Evolutionary conservation across 345 rosid genomes (phyloP).

Genomic region (Moringa oleifera): DNA sequence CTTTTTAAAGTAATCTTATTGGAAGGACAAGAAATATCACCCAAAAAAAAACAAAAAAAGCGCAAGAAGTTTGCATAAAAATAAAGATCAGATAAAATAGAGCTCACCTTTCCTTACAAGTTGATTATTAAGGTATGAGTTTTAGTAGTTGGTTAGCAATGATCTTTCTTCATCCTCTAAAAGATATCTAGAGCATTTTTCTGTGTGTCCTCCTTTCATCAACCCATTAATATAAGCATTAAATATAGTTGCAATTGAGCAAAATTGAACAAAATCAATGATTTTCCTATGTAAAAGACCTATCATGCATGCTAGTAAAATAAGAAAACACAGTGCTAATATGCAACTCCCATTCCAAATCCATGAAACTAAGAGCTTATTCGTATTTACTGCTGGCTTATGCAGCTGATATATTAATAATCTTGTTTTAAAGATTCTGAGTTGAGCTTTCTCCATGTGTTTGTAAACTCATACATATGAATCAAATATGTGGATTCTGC

Average conservation of each 20-base stretch:
- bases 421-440: too few relatives aligned
- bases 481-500: slow-evolving; percentile 64
- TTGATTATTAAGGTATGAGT: slow-evolving; percentile 89
- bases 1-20: too few relatives aligned
- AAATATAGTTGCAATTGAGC: slow-evolving; percentile 62
- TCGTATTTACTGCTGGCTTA: too few relatives aligned
- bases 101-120: slow-evolving; percentile 75
- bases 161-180: slow-evolving; percentile 67
- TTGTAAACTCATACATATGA: too few relatives aligned
- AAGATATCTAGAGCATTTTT: slow-evolving; percentile 62
- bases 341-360: too few relatives aligned
- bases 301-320: too few relatives aligned
- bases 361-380: too few relatives aligned
- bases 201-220: slow-evolving; percentile 56
- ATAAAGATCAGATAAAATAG: background rate
- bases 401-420: too few relatives aligned
- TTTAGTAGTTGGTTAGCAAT: slow-evolving; percentile 58
- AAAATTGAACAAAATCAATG: background rate
- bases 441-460: too few relatives aligned
- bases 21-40: background rate
- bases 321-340: too few relatives aligned
- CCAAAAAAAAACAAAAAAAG: too few relatives aligned
- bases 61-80: background rate
- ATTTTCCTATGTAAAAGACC: background rate
- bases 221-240: slow-evolving; percentile 83